These are phyloP conservation scores for Vinca minor DNA, from an alignment of 257 asterid genomes.

Conservation along the genomic window DNA sequence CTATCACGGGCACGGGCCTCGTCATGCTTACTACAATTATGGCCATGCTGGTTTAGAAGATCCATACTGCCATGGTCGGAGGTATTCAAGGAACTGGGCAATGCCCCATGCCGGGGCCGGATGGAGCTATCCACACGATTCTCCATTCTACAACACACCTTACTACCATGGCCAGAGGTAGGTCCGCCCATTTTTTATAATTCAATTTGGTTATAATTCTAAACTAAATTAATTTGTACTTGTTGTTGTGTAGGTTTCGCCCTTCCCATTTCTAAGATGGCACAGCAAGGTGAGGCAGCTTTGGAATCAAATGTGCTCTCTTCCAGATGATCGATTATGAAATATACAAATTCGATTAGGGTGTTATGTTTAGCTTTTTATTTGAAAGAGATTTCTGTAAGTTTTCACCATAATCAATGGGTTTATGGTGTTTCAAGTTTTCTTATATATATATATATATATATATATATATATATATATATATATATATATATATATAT, in stretches of 20 bases:
- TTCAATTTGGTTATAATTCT: too few species aligned
- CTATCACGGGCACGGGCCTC: neutral
- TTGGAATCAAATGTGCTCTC: neutral
- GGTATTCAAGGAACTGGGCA: neutral
- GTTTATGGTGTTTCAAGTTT: too few species aligned
- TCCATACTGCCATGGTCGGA: neutral
- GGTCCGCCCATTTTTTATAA: too few species aligned
- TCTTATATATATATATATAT: too few species aligned
- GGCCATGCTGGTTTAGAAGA: constrained; percentile 1
- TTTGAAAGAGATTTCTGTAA: neutral
- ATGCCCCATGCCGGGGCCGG: neutral
- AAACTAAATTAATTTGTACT: neutral
- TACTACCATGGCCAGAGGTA: neutral
- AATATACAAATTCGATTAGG: neutral
- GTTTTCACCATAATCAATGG: neutral
- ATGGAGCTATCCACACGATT: neutral
- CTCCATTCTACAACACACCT: neutral
- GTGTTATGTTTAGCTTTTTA: neutral
- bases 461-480: too few species aligned
- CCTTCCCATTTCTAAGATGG: neutral
- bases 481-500: too few species aligned
- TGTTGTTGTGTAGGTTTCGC: constrained; percentile 1
- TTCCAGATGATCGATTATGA: neutral
- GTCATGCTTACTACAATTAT: neutral
- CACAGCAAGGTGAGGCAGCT: neutral